A percentile compares a stretch with the other conserved stretches of the same genome.
These are phyloP conservation scores for Aeschynomene evenia DNA, from an alignment of 306 rosid genomes.

Conservation along the genomic window DNA sequence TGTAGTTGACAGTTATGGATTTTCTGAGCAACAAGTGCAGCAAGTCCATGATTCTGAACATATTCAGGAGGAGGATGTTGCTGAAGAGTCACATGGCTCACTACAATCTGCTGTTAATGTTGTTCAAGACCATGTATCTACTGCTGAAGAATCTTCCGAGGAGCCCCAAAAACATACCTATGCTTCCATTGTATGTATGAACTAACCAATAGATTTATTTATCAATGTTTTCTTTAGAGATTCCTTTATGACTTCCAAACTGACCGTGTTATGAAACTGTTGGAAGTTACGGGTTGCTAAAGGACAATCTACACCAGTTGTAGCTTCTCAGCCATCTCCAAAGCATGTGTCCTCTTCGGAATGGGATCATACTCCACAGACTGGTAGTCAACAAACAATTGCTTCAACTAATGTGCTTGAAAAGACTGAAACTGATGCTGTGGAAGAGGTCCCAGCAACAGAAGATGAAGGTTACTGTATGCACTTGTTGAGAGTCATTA, in stretches of 20 bases:
- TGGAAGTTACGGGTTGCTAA: conserved; percentile 66
- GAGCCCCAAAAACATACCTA: conserved; percentile 89
- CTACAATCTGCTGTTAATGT: conserved; percentile 45
- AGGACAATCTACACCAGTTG: conserved; percentile 40
- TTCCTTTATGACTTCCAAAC: conserved; percentile 10
- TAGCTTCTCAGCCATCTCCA: conserved; percentile 24
- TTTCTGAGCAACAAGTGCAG: conserved; percentile 58
- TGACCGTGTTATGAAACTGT: conserved; percentile 34
- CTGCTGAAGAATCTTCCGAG: conserved; percentile 64
- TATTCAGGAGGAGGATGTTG: conserved; percentile 42
- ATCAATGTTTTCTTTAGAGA: background rate
- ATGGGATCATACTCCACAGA: conserved; percentile 18
- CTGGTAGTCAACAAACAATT: background rate
- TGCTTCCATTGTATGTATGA: conserved; percentile 76
- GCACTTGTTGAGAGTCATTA: conserved; percentile 11
- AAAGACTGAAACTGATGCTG: conserved; percentile 20
- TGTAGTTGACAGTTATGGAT: conserved; percentile 47
- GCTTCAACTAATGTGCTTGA: conserved; percentile 18
- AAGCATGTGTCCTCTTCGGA: conserved; percentile 16
- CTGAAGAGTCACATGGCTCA: conserved; percentile 56
- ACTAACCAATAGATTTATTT: conserved; percentile 6
- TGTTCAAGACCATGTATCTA: conserved; percentile 46
- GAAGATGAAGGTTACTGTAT: conserved; percentile 21
- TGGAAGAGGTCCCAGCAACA: conserved; percentile 22
- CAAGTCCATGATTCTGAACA: conserved; percentile 53